Evolutionary conservation across 371 early-diverging fungal species (phyloP).

Genomic region (Mortierella sp.): DNA sequence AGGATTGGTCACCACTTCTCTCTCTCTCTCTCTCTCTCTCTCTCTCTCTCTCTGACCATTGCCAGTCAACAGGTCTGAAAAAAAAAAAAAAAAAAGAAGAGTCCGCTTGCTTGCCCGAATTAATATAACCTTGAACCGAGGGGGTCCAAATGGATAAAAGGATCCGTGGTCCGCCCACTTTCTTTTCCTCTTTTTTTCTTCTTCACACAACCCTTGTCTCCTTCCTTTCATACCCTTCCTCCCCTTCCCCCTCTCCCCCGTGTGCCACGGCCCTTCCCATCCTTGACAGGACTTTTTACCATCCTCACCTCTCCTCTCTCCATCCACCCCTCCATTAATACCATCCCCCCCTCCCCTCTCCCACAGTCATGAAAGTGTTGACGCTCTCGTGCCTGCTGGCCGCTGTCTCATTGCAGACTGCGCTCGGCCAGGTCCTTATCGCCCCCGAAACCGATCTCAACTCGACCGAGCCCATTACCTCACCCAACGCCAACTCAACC

Average conservation of each 20-base stretch:
- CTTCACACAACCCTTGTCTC: slow-evolving; percentile 10
- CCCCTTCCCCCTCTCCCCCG: background rate
- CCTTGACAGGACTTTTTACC: background rate
- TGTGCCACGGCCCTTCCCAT: background rate
- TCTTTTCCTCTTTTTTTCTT: slow-evolving; percentile 6
- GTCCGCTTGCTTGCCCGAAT: background rate
- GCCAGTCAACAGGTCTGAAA: background rate
- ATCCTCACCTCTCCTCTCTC: background rate
- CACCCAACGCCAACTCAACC: slow-evolving; percentile 6
- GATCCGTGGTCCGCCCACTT: slow-evolving; percentile 11
- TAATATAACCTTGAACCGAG: background rate
- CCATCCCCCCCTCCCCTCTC: background rate
- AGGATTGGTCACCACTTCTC: no score
- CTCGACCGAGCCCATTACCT: slow-evolving; percentile 21
- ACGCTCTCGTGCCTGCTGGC: slow-evolving; percentile 50
- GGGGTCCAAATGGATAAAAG: slow-evolving; percentile 10
- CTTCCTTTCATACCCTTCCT: slow-evolving; percentile 12
- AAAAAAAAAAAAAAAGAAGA: background rate
- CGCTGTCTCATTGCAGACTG: slow-evolving; percentile 40
- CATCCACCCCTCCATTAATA: background rate
- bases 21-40: no score
- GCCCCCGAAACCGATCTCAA: slow-evolving; percentile 45
- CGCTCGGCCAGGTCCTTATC: slow-evolving; percentile 47
- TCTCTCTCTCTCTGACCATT: no score
- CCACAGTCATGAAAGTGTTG: slow-evolving; percentile 33